Conservation (phyloP, 495 filamentous ascomycete genomes). For the Podospora didyma region DNA sequence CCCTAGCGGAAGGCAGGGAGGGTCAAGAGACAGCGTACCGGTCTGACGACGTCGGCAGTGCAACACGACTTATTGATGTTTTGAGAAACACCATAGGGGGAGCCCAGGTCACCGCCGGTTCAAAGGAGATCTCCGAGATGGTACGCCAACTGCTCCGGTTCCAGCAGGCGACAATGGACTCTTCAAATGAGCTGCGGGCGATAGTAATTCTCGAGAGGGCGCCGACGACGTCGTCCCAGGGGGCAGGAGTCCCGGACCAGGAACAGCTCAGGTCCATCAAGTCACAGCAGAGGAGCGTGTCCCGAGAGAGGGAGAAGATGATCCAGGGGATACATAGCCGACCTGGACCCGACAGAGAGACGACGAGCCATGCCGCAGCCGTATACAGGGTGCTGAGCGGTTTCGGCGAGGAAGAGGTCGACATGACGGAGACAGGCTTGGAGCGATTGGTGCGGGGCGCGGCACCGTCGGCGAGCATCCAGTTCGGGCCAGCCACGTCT, state of each 20-base stretch:
- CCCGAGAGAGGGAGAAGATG: background rate
- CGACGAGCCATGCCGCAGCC: background rate
- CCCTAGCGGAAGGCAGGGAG: background rate
- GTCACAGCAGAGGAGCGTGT: constrained; percentile 1
- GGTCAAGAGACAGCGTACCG: background rate
- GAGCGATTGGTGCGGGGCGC: background rate
- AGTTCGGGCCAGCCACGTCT: background rate
- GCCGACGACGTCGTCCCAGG: background rate
- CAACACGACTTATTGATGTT: constrained; percentile 2
- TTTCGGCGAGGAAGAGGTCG: constrained; percentile 1
- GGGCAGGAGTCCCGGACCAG: background rate
- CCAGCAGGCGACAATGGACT: background rate
- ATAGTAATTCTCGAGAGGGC: background rate
- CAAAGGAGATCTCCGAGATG: background rate
- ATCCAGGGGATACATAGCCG: constrained; percentile 1
- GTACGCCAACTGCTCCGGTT: background rate
- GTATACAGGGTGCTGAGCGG: background rate
- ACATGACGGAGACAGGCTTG: background rate
- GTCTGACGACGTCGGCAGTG: constrained; percentile 1
- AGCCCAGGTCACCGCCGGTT: background rate
- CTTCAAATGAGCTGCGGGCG: background rate
- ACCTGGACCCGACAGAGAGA: background rate
- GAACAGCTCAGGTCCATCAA: constrained; percentile 1
- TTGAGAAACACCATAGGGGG: constrained; percentile 2
- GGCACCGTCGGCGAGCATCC: background rate